Evolutionary conservation across 257 asterid species (phyloP), one percentile per base, ranked within the genome.

Genomic region (Solanum lycopersicoides): DNA sequence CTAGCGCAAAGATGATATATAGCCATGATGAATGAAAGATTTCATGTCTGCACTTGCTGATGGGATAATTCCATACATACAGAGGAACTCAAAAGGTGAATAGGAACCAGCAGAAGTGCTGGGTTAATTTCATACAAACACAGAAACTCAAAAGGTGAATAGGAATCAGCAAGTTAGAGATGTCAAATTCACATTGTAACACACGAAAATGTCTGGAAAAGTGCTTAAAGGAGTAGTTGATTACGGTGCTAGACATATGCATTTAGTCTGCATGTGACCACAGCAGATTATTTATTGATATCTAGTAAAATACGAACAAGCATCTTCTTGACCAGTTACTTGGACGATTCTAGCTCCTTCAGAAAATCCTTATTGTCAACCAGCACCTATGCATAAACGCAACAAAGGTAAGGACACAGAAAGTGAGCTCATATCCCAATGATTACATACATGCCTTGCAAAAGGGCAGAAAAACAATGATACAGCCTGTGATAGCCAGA

Each of bases 361-460:
- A 93, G 95, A 91, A 97, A 97, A 93, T 97, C 98, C 84, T 91
- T 93, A 82, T 95, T 88, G 89, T 97, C 99, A 7, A 97, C 99
- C 94, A 97, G 91, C 88, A 97, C 99, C 99, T 97, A 87, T 88
- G 87, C 82, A 80, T 45, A 45, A 47, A 28, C 82, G 35, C 20
- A 83, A 23, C 50, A 80, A 23, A 84, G 86, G 74, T 6, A 50
- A 71, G 13, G 69, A 18, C 85, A 77, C 32, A 65, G 14, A 41
- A 84, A 44, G 16, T 18, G 32, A 72, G 72, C 74, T 41, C 47
- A 47, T 32, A 74, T 35, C 82, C 5, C 44, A 34, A 2, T 37
- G 11, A 39, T 1, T 53, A 53, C 63, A 84, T 53, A 53, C 63
- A 84, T 39, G 39, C 25, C 63, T 16, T 25, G 80, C 66, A 41